phyloP scores from a whole-genome alignment of 139 green algal species.

The Volvox reticuliferus region DNA sequence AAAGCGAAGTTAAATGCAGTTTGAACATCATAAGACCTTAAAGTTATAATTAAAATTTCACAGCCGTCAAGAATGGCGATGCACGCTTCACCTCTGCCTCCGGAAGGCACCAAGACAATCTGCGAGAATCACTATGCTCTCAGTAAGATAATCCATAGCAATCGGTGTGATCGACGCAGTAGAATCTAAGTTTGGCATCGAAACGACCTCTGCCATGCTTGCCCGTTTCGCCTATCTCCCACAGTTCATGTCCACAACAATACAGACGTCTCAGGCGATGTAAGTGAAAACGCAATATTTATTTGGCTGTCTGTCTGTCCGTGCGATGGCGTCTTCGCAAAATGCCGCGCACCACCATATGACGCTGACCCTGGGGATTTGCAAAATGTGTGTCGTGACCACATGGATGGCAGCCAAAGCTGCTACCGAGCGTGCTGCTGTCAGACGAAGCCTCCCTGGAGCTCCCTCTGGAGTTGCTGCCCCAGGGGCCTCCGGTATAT shows the following conservation, averaged over 20 bases:
- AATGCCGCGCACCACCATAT: too few species aligned
- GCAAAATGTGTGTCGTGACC: too few species aligned
- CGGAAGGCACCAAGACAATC: conserved; percentile 15
- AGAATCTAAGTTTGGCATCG: too few species aligned
- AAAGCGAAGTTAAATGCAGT: too few species aligned
- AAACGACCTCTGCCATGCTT: too few species aligned
- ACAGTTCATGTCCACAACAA: conserved; percentile 28
- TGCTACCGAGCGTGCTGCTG: conserved; percentile 36
- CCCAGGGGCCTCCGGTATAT: conserved; percentile 26
- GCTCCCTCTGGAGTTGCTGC: conserved; percentile 18
- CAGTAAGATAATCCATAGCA: too few species aligned
- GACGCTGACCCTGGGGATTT: too few species aligned
- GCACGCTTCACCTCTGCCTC: background rate
- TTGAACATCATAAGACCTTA: too few species aligned
- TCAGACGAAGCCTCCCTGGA: background rate
- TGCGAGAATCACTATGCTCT: conserved; percentile 32
- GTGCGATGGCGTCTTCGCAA: too few species aligned
- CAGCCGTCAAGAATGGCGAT: background rate
- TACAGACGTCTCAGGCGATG: background rate
- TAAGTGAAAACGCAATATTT: background rate
- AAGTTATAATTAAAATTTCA: too few species aligned
- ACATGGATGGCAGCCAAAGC: conserved; percentile 20
- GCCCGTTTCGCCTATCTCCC: background rate
- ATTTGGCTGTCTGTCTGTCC: too few species aligned
- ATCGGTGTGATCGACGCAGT: too few species aligned